These are phyloP conservation scores for Dictyostelium brefeldianum DNA, from an alignment of 78 protist genomes.

Conservation along the genomic window DNA sequence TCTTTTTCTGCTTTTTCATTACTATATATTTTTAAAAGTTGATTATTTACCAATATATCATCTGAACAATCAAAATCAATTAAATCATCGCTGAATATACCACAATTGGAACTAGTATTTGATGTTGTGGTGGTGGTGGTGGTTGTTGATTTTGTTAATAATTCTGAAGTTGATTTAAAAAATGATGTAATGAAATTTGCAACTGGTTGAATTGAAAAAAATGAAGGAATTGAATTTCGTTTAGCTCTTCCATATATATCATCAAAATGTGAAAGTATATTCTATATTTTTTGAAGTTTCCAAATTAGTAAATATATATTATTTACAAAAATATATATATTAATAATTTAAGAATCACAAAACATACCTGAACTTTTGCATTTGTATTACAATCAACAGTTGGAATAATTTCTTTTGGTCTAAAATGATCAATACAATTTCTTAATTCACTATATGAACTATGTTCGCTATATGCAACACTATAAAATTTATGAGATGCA, in stretches of 20 bases:
- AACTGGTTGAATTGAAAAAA: constrained; percentile 24
- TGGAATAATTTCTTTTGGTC: constrained; percentile 68
- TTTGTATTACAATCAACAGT: constrained; percentile 80
- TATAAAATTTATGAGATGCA: constrained; percentile 6
- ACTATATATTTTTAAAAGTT: neutral
- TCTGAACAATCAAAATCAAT: neutral
- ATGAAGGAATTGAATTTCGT: constrained; percentile 39
- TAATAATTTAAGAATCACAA: neutral
- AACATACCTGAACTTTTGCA: constrained; percentile 38
- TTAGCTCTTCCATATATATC: constrained; percentile 60
- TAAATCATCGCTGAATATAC: neutral
- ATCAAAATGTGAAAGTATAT: constrained; percentile 18
- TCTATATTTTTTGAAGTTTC: neutral
- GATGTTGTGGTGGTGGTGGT: neutral
- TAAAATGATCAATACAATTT: constrained; percentile 61
- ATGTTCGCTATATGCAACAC: constrained; percentile 92
- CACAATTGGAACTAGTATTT: neutral
- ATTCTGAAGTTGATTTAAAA: constrained; percentile 3
- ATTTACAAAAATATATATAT: neutral
- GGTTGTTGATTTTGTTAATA: neutral
- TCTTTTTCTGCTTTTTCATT: neutral
- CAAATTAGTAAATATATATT: neutral
- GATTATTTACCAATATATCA: neutral
- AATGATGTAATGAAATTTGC: neutral
- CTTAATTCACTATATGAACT: constrained; percentile 80